Evolutionary conservation across 2,329 filamentous ascomycete species (phyloP).

Genomic region (Pseudopithomyces maydicus): DNA sequence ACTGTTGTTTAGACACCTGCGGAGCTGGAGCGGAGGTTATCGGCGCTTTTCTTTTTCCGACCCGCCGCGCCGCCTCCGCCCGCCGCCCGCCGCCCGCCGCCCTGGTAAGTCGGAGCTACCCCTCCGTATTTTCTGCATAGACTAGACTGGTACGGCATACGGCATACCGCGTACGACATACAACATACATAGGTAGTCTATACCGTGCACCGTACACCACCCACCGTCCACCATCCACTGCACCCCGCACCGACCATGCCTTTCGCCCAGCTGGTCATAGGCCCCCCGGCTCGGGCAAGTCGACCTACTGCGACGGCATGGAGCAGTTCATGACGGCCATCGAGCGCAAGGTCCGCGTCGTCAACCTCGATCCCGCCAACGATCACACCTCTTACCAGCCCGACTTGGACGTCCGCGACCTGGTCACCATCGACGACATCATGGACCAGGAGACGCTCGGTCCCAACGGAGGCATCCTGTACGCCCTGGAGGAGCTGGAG

Average conservation of each 20-base stretch:
- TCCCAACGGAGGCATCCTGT: slow-evolving; percentile 89
- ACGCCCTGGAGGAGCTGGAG: slow-evolving; percentile 93
- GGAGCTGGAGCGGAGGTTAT: not conserved
- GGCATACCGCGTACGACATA: too few species aligned
- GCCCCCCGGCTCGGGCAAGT: slow-evolving; percentile 97
- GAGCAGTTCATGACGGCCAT: slow-evolving; percentile 98
- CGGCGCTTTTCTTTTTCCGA: slow-evolving; percentile 12
- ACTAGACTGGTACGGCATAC: too few species aligned
- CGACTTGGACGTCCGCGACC: slow-evolving; percentile 85
- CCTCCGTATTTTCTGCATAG: too few species aligned
- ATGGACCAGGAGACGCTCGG: slow-evolving; percentile 91
- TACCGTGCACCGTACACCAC: too few species aligned
- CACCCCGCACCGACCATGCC: slow-evolving; percentile 50
- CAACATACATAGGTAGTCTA: too few species aligned
- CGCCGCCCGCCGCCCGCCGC: not conserved
- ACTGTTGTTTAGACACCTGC: too few species aligned
- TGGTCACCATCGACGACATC: slow-evolving; percentile 90
- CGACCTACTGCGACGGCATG: slow-evolving; percentile 98
- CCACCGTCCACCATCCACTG: too few species aligned
- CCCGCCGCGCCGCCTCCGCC: not conserved
- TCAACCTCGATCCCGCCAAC: slow-evolving; percentile 97
- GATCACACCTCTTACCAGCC: slow-evolving; percentile 87
- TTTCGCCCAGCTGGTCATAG: slow-evolving; percentile 80
- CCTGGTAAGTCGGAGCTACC: not conserved
- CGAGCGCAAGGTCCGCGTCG: slow-evolving; percentile 89